These are phyloP conservation scores for Collariella sp. DNA, from an alignment of 495 filamentous ascomycete species.

Conservation along the genomic window DNA sequence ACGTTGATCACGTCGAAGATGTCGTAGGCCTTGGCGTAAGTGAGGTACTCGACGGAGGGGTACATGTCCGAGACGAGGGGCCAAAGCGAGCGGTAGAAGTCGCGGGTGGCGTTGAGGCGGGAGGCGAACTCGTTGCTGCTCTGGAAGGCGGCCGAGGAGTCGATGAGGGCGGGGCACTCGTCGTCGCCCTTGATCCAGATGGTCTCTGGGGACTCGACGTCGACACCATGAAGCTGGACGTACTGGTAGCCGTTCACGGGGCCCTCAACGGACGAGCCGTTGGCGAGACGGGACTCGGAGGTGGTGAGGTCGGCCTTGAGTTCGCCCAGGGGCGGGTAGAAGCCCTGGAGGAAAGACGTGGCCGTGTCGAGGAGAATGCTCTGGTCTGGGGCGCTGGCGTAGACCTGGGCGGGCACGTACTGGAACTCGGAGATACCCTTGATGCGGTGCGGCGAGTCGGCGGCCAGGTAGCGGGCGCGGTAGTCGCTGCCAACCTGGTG, in stretches of 20 bases:
- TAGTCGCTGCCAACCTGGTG: conserved; percentile 15
- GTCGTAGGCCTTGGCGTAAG: conserved; percentile 17
- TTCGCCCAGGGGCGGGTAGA: conserved; percentile 17
- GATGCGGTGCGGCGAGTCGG: conserved; percentile 16
- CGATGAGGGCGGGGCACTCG: conserved; percentile 8
- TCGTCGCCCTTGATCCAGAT: conserved; percentile 22
- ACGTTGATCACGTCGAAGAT: conserved; percentile 23
- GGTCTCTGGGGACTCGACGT: conserved; percentile 12
- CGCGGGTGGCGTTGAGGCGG: conserved; percentile 7
- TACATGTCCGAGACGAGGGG: conserved; percentile 8
- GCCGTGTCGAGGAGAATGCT: conserved; percentile 19
- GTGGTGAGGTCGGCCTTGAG: neutral
- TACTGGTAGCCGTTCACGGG: conserved; percentile 21
- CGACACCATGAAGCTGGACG: conserved; percentile 17
- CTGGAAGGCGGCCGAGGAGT: neutral
- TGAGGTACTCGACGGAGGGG: conserved; percentile 2
- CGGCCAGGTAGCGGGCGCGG: conserved; percentile 13
- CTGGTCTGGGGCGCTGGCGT: conserved; percentile 16
- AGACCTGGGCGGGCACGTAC: conserved; percentile 14
- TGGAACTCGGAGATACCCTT: conserved; percentile 15
- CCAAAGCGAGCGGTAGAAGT: conserved; percentile 15
- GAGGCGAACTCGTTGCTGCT: conserved; percentile 1
- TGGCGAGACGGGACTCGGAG: conserved; percentile 14
- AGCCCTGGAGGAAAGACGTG: conserved; percentile 19
- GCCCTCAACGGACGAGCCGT: conserved; percentile 10